Evolutionary conservation across 2,329 filamentous ascomycete genomes (phyloP).

Genomic region (Trichoderma hamatum): DNA sequence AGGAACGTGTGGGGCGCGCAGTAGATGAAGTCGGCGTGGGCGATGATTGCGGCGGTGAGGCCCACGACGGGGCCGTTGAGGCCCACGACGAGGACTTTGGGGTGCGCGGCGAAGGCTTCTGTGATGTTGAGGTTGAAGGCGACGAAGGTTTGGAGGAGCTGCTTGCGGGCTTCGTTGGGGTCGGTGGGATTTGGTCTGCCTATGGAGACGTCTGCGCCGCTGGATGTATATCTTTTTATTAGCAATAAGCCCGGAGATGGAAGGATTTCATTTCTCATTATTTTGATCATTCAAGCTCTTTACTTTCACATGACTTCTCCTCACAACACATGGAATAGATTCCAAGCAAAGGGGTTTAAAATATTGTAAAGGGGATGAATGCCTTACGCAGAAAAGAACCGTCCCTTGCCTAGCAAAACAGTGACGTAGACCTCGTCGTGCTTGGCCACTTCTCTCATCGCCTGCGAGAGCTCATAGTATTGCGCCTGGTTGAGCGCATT

Average conservation of each 20-base stretch:
- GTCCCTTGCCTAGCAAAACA: slow-evolving; percentile 80
- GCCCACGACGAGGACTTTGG: slow-evolving; percentile 88
- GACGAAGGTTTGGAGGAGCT: slow-evolving; percentile 73
- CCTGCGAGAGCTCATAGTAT: slow-evolving; percentile 77
- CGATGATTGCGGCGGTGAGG: slow-evolving; percentile 79
- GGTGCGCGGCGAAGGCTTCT: slow-evolving; percentile 87
- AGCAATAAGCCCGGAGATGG: too few species aligned
- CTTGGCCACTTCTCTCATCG: slow-evolving; percentile 75
- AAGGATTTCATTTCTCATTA: not conserved
- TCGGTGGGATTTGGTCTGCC: slow-evolving; percentile 47
- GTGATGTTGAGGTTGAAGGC: slow-evolving; percentile 88
- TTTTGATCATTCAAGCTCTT: not conserved
- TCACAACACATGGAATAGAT: too few species aligned
- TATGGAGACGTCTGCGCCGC: slow-evolving; percentile 77
- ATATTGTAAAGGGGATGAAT: not conserved
- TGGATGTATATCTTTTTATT: slow-evolving; percentile 47
- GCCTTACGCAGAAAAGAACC: slow-evolving; percentile 82
- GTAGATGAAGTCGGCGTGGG: slow-evolving; percentile 92
- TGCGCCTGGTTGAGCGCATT: slow-evolving; percentile 73
- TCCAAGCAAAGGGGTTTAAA: too few species aligned
- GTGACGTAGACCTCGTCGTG: slow-evolving; percentile 84
- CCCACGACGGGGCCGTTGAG: slow-evolving; percentile 92
- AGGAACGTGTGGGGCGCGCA: slow-evolving; percentile 78
- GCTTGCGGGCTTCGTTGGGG: slow-evolving; percentile 45
- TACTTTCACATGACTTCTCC: not conserved